A percentile compares a stretch with the other conserved stretches of the same genome.
phyloP scores from a whole-genome alignment of 352 stramenopile species.

The Globisporangium spinosum region DNA sequence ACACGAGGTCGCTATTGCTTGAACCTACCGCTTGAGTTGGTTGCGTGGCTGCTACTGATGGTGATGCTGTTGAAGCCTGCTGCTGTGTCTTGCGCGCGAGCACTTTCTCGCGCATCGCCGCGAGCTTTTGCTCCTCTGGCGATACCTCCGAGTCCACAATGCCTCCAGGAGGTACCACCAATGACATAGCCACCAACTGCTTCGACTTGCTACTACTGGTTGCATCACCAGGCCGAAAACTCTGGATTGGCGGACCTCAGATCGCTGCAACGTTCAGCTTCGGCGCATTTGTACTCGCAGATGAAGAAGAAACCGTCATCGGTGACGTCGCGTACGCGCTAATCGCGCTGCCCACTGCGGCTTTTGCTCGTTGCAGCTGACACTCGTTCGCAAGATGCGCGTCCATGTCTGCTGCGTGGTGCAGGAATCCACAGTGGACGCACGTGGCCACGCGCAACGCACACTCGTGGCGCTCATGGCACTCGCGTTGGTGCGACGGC shows the following conservation, averaged over 20 bases:
- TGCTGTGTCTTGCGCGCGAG: constrained; percentile 23
- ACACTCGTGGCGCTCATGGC: constrained; percentile 58
- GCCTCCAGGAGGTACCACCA: constrained; percentile 6
- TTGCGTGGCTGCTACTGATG: not conserved
- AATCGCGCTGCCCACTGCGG: constrained; percentile 24
- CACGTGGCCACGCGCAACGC: constrained; percentile 34
- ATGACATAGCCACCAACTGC: constrained; percentile 8
- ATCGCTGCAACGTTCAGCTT: constrained; percentile 25
- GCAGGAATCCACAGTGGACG: constrained; percentile 30
- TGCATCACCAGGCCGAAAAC: not conserved
- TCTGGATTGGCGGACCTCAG: constrained; percentile 24
- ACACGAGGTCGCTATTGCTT: not conserved
- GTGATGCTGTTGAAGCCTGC: not conserved
- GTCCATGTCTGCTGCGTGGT: constrained; percentile 41
- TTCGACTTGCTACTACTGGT: not conserved
- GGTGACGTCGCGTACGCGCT: constrained; percentile 20
- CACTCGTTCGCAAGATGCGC: constrained; percentile 41
- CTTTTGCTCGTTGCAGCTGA: constrained; percentile 27
- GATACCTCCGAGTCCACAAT: constrained; percentile 13
- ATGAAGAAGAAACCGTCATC: not conserved
- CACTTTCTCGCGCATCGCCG: constrained; percentile 45
- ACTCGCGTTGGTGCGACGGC: constrained; percentile 32
- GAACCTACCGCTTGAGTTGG: not conserved
- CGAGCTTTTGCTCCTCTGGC: constrained; percentile 36
- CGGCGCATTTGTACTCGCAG: not conserved